These are phyloP conservation scores for Ustulina deusta DNA, from an alignment of 2,329 filamentous ascomycete species.

Conservation along the genomic window DNA sequence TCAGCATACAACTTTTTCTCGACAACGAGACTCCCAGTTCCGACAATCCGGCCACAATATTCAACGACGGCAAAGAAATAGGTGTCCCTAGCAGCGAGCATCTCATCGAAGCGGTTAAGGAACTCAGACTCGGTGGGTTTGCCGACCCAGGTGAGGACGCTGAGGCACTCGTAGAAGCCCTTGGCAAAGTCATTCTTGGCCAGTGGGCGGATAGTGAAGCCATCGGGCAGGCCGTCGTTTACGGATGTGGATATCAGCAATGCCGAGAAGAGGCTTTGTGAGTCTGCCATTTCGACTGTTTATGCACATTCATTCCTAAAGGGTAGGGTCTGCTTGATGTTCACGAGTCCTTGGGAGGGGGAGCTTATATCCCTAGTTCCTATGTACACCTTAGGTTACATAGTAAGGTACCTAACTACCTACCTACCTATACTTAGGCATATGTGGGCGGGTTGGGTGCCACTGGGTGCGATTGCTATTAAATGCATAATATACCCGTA, in stretches of 20 bases:
- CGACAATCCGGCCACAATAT: slow-evolving; percentile 73
- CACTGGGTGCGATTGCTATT: slow-evolving; percentile 2
- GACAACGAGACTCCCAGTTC: slow-evolving; percentile 79
- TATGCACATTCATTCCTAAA: background rate
- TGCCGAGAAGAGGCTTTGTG: slow-evolving; percentile 68
- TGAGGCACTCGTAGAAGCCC: slow-evolving; percentile 80
- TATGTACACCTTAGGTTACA: too few relatives aligned
- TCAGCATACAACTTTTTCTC: slow-evolving; percentile 79
- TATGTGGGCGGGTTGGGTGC: too few relatives aligned
- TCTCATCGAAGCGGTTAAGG: slow-evolving; percentile 72
- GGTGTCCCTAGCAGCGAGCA: slow-evolving; percentile 53
- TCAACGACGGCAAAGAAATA: slow-evolving; percentile 81
- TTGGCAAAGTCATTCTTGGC: slow-evolving; percentile 74
- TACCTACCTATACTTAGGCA: too few relatives aligned
- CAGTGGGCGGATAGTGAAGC: slow-evolving; percentile 78
- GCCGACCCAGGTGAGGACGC: slow-evolving; percentile 81
- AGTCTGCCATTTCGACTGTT: slow-evolving; percentile 18
- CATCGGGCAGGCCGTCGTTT: slow-evolving; percentile 69
- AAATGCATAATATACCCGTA: slow-evolving; percentile 29
- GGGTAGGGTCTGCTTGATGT: background rate
- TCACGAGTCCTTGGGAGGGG: background rate
- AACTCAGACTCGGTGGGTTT: slow-evolving; percentile 68
- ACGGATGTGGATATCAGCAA: slow-evolving; percentile 75
- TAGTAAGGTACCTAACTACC: too few relatives aligned
- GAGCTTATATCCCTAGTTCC: background rate